Evolutionary conservation across 805 yeast species (phyloP).

Genomic region (Candida hungchunana): DNA sequence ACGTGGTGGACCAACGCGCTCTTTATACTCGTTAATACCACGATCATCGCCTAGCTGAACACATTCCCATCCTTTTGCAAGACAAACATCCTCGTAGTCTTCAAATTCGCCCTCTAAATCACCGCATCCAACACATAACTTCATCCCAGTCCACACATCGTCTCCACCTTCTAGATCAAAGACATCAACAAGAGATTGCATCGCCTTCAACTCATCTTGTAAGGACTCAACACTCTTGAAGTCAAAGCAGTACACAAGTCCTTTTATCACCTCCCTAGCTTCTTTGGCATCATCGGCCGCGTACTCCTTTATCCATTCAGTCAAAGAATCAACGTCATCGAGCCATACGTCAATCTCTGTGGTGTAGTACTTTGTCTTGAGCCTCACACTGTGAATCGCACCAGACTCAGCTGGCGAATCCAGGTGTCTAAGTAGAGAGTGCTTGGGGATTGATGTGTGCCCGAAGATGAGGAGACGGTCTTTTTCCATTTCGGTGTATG

Average conservation of each 20-base stretch:
- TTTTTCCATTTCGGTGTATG: no score
- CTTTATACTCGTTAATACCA: constrained; percentile 40
- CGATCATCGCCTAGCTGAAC: constrained; percentile 29
- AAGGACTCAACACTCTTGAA: constrained; percentile 1
- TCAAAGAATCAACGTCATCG: constrained; percentile 23
- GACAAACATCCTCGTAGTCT: constrained; percentile 35
- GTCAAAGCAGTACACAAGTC: constrained; percentile 23
- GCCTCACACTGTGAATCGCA: constrained; percentile 12
- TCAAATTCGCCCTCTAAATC: constrained; percentile 24
- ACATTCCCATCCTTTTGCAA: constrained; percentile 37
- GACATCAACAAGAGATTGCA: constrained; percentile 1
- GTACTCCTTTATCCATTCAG: constrained; percentile 30
- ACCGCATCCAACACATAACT: constrained; percentile 28
- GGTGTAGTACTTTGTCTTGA: constrained; percentile 32
- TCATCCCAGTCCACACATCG: constrained; percentile 11
- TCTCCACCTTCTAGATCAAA: constrained; percentile 2
- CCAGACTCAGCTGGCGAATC: constrained; percentile 3
- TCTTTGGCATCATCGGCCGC: constrained; percentile 10
- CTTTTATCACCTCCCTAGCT: constrained; percentile 30
- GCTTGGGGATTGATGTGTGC: constrained; percentile 4
- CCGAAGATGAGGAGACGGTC: constrained; percentile 14
- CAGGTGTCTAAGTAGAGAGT: constrained; percentile 5
- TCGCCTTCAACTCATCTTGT: neutral
- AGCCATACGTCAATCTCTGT: constrained; percentile 27
- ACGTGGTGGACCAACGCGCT: constrained; percentile 39